These are phyloP conservation scores for Uronychia binucleata DNA, from an alignment of 73 alveolate species.

Conservation along the genomic window DNA sequence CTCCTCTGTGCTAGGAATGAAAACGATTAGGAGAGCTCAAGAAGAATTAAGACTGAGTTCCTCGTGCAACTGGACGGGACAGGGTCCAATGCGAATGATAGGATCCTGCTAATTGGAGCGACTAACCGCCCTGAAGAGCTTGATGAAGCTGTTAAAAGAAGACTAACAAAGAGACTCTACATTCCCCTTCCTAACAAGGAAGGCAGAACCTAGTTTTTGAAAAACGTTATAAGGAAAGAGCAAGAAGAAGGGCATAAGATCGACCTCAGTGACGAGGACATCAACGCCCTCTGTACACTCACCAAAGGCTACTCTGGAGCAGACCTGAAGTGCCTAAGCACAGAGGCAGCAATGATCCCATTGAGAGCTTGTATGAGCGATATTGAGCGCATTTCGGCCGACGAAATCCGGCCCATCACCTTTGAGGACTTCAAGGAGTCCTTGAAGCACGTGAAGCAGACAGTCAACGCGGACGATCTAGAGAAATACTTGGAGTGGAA, in stretches of 20 bases:
- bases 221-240: slow-evolving; percentile 78
- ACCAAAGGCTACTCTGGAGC: slow-evolving; percentile 98
- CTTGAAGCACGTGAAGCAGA: slow-evolving; percentile 85
- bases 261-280: slow-evolving; percentile 68
- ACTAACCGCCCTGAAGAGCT: slow-evolving; percentile 96
- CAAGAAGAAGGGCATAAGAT: slow-evolving; percentile 61
- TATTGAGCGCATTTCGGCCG: slow-evolving; percentile 66
- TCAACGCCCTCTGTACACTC: slow-evolving; percentile 65
- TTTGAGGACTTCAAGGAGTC: slow-evolving; percentile 88
- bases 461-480: slow-evolving; percentile 88
- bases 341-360: slow-evolving; percentile 95
- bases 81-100: slow-evolving; percentile 43
- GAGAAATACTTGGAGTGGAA: slow-evolving; percentile 92
- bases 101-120: slow-evolving; percentile 66
- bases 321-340: slow-evolving; percentile 84
- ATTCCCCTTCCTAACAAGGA: slow-evolving; percentile 92
- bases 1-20: slow-evolving; percentile 93
- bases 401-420: slow-evolving; percentile 81
- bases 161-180: slow-evolving; percentile 53
- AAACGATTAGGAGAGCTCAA: slow-evolving; percentile 93
- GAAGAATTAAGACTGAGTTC: slow-evolving; percentile 98
- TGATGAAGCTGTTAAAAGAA: slow-evolving; percentile 78
- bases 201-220: slow-evolving; percentile 84
- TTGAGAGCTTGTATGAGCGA: slow-evolving; percentile 78
- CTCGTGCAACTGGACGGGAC: slow-evolving; percentile 84